Percentiles rank a stretch among this genome's conserved stretches.
These are phyloP conservation scores for Wallacemonas sp. DNA, from an alignment of 208 protist species.

Conservation along the genomic window DNA sequence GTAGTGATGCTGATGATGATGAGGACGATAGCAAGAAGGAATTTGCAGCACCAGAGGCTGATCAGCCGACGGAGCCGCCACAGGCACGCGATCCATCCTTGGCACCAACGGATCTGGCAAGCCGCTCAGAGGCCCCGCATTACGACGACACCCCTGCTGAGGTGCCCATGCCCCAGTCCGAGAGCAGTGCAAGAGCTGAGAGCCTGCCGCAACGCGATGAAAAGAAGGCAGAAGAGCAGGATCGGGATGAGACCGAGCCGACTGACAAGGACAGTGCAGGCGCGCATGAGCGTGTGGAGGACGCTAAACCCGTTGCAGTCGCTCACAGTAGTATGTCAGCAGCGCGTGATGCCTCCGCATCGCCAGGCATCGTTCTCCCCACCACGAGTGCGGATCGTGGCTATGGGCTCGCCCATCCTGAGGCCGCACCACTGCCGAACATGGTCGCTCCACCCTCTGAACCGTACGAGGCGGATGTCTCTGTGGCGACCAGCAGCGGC, in stretches of 20 bases:
- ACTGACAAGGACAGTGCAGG: background rate
- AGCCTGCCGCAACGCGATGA: no score
- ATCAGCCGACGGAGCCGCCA: no score
- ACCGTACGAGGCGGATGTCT: background rate
- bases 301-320: constrained; percentile 2
- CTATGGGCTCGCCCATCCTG: no score
- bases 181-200: no score
- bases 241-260: no score
- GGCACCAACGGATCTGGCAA: constrained; percentile 6
- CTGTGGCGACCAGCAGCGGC: background rate
- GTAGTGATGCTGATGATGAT: background rate
- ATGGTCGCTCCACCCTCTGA: background rate
- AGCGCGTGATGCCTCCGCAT: constrained; percentile 5
- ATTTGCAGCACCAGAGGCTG: no score
- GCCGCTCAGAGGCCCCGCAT: background rate
- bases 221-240: no score
- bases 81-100: constrained; percentile 5
- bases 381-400: no score
- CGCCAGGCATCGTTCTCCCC: constrained; percentile 4
- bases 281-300: background rate
- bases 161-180: no score
- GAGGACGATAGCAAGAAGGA: no score
- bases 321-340: no score
- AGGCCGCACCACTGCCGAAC: background rate
- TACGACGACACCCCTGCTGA: background rate